Evolutionary conservation across 179 eudicot species (phyloP).

Genomic region (Spinacia oleracea): DNA sequence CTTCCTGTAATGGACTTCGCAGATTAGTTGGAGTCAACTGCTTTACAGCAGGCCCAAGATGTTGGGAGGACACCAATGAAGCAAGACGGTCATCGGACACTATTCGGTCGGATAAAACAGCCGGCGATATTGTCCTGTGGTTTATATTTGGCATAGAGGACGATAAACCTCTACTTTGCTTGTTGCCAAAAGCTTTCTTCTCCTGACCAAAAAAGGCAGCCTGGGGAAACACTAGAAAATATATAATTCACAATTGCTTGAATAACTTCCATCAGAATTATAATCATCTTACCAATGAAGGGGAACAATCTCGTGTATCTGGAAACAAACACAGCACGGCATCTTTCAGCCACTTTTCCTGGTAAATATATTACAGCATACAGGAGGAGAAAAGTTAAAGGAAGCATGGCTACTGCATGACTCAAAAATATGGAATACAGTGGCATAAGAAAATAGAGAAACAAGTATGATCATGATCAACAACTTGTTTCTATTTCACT

Average conservation of each 20-base stretch:
- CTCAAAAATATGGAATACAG: background rate
- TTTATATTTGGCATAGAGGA: slow-evolving; percentile 37
- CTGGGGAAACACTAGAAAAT: slow-evolving; percentile 44
- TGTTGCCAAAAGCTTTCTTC: slow-evolving; percentile 52
- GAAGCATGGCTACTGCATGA: background rate
- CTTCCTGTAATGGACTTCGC: slow-evolving; percentile 47
- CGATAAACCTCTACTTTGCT: slow-evolving; percentile 50
- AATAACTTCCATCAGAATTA: slow-evolving; percentile 12
- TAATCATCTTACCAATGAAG: slow-evolving; percentile 68
- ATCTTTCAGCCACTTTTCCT: slow-evolving; percentile 93
- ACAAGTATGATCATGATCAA: background rate
- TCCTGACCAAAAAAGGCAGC: slow-evolving; percentile 66
- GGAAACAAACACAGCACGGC: slow-evolving; percentile 74
- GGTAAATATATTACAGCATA: slow-evolving; percentile 13
- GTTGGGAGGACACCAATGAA: slow-evolving; percentile 52
- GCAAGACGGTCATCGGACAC: slow-evolving; percentile 56
- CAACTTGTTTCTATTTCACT: background rate
- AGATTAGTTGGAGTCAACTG: slow-evolving; percentile 75
- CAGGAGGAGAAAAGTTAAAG: background rate
- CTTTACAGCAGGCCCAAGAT: slow-evolving; percentile 83
- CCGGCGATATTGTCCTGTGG: slow-evolving; percentile 54
- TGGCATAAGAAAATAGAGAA: background rate
- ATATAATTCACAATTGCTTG: slow-evolving; percentile 19
- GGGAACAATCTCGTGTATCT: slow-evolving; percentile 85
- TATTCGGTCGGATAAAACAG: slow-evolving; percentile 54